These are phyloP conservation scores for Camelina sativa DNA, from an alignment of 345 rosid species.

Conservation along the genomic window DNA sequence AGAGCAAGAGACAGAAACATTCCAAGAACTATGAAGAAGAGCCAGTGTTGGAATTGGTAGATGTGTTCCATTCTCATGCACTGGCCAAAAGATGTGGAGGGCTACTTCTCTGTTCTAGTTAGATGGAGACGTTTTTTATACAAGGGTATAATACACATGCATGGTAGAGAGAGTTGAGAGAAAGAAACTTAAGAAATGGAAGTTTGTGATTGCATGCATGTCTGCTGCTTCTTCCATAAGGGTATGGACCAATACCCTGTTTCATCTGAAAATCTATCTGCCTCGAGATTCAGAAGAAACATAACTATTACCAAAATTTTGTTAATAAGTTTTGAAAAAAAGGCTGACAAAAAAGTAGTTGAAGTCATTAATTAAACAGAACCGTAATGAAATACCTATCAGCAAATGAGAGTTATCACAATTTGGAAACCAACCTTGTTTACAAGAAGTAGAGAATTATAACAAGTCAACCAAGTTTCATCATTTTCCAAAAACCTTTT, in stretches of 20 bases:
- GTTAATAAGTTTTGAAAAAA: slow-evolving; percentile 11
- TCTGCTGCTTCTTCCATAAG: slow-evolving; percentile 31
- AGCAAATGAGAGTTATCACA: slow-evolving; percentile 12
- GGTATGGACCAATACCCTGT: slow-evolving; percentile 28
- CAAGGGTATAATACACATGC: slow-evolving; percentile 20
- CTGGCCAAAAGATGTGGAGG: slow-evolving; percentile 32
- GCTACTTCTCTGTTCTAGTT: slow-evolving; percentile 19
- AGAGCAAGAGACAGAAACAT: slow-evolving; percentile 31
- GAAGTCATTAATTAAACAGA: slow-evolving; percentile 34
- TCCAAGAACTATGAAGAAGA: slow-evolving; percentile 36
- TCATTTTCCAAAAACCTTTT: not conserved
- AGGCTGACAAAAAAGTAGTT: slow-evolving; percentile 40
- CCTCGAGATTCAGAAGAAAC: slow-evolving; percentile 39
- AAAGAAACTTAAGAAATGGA: slow-evolving; percentile 24
- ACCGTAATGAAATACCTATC: slow-evolving; percentile 3
- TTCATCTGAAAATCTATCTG: slow-evolving; percentile 28
- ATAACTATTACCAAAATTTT: slow-evolving; percentile 13
- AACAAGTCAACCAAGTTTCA: slow-evolving; percentile 1
- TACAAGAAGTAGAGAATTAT: not conserved
- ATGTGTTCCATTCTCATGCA: slow-evolving; percentile 32
- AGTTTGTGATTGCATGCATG: slow-evolving; percentile 48
- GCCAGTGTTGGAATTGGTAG: slow-evolving; percentile 30
- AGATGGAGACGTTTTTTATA: slow-evolving; percentile 21
- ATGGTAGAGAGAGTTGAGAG: slow-evolving; percentile 18
- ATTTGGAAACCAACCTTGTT: not conserved